Conservation (phyloP, 176 grass and related monocot genomes). For the Pontederia paniculata region DNA sequence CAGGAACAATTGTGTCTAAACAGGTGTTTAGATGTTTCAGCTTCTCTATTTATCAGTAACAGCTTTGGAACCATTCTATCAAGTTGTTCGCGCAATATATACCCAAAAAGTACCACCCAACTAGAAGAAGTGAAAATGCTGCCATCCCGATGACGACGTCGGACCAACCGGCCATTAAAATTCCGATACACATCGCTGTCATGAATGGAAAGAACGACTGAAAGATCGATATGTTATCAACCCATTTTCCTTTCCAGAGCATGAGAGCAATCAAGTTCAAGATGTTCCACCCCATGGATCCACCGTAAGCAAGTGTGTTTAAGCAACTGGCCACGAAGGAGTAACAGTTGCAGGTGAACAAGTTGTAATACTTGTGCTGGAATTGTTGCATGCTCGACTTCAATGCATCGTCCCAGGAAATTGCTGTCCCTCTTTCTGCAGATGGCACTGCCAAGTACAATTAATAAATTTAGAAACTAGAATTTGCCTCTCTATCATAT, state of each 20-base stretch:
- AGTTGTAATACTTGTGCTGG: conserved; percentile 79
- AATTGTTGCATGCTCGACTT: conserved; percentile 50
- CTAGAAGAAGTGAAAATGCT: conserved; percentile 55
- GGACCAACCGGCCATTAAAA: conserved; percentile 71
- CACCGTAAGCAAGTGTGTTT: conserved; percentile 50
- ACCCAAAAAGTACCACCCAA: conserved; percentile 70
- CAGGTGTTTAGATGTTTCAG: too few relatives aligned
- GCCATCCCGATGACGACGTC: conserved; percentile 79
- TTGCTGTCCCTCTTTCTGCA: conserved; percentile 52
- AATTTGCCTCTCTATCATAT: not conserved
- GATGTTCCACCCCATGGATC: conserved; percentile 52
- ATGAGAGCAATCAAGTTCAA: conserved; percentile 52
- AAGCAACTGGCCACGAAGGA: conserved; percentile 70
- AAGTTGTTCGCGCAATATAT: conserved; percentile 54
- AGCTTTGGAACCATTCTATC: conserved; percentile 28
- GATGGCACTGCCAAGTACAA: conserved; percentile 51
- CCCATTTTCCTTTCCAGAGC: conserved; percentile 63
- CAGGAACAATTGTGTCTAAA: too few relatives aligned
- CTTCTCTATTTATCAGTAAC: too few relatives aligned
- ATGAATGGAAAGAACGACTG: conserved; percentile 57
- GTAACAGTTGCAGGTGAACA: conserved; percentile 84
- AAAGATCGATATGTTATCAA: conserved; percentile 49
- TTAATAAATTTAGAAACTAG: conserved; percentile 2
- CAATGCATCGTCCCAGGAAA: conserved; percentile 76
- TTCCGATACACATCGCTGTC: conserved; percentile 39